Evolutionary conservation across 495 filamentous ascomycete genomes (phyloP), one percentile per base, ranked within the genome.

Genomic region (Aspergillus asperescens): DNA sequence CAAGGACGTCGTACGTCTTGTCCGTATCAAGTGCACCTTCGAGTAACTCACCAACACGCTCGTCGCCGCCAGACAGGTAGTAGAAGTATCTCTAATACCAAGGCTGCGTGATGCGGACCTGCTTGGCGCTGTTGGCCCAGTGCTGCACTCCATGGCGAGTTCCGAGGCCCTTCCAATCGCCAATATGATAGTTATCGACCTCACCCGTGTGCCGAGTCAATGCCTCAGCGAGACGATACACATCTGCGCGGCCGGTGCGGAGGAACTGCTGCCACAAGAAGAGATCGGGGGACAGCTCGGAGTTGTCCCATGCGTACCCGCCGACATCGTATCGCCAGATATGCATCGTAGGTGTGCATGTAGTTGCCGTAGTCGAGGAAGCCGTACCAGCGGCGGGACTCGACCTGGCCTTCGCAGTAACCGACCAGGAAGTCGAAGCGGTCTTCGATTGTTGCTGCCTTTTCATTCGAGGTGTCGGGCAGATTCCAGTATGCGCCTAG

Each of bases 221-320:
- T 0, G 72, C 68, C 48, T 79, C 76, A 0, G 74, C 76, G 46
- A 79, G 68, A 7, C 69, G 67, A 43, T 69, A 79, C 9, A 74
- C 66, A 47, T 76, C 73, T 4, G 64, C 64, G 20, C 68, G 62
- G 7, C 73, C 72, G 0, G 73, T 79, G 15, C 69, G 71, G 4
- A 79, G 63, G 55, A 75, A 79, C 47, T 77, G 73, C 6, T 71
- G 70, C 76, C 76, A 79, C 19, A 79, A 64, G 58, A 71, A 79
- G 1, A 76, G 58, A 50, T 79, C 75, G 0, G 76, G 69, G 2
- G 76, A 79, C 1, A 79, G 66, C 44, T 79, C 76, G 1, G 74
- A 77, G 58, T 79, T 79, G 48, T 77, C 76, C 76, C 76, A 79
- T 1, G 76, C 75, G 62, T 70, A 79, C 0, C 76, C 76, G 7